phyloP scores from a whole-genome alignment of 75 land plant genomes.

The Sequoia sempervirens region DNA sequence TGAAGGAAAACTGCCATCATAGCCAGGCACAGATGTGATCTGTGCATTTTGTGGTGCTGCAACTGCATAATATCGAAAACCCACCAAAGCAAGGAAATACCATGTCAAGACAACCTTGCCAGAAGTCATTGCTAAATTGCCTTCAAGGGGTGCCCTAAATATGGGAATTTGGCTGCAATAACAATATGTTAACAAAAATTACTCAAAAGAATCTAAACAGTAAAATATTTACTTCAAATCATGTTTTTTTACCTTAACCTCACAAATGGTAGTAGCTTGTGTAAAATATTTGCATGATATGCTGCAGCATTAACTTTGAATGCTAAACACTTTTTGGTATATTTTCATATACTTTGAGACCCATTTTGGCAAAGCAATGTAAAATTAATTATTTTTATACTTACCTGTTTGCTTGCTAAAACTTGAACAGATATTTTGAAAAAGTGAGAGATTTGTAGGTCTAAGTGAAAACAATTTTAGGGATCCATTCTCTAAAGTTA shows the following conservation, averaged over 20 bases:
- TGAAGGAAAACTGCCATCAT: constrained; percentile 57
- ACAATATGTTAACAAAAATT: background rate
- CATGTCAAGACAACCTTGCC: background rate
- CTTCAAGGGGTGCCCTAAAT: background rate
- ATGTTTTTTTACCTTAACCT: background rate
- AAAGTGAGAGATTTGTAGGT: background rate
- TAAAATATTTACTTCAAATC: background rate
- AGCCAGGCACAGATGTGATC: constrained; percentile 60
- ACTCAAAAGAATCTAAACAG: background rate
- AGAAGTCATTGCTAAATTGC: constrained; percentile 3
- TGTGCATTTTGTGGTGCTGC: constrained; percentile 47
- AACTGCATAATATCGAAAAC: constrained; percentile 3
- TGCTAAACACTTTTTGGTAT: background rate
- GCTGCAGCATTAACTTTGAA: background rate
- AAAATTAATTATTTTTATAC: background rate
- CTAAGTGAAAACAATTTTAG: background rate
- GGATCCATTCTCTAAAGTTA: background rate
- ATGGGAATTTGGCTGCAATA: background rate
- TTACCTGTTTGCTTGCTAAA: background rate
- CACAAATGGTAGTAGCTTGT: background rate
- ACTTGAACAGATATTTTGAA: background rate
- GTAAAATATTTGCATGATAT: background rate
- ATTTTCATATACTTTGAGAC: background rate
- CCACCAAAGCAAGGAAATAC: background rate
- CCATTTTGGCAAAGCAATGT: background rate